These are phyloP conservation scores for Ceratobasidium sp. DNA, from an alignment of 1,284 basidiomycete species.

Conservation along the genomic window DNA sequence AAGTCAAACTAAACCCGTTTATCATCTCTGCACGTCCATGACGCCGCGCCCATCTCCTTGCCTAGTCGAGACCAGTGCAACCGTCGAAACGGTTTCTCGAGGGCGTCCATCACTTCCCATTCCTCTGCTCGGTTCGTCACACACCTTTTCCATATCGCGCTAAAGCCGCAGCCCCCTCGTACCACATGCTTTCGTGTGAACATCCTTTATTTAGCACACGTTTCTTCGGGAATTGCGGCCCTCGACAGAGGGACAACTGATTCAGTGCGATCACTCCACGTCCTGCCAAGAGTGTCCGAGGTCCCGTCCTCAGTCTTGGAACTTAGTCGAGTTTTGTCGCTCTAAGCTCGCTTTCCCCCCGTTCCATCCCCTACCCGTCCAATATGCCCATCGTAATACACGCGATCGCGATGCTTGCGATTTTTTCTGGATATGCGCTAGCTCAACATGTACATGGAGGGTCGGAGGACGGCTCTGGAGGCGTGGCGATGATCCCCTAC, in stretches of 20 bases:
- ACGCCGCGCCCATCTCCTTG: too few species aligned
- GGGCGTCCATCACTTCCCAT: too few species aligned
- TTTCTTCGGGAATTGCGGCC: conserved; percentile 23
- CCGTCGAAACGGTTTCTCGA: too few species aligned
- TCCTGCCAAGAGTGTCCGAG: conserved; percentile 16
- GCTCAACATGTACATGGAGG: conserved; percentile 37
- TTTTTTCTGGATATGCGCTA: conserved; percentile 1
- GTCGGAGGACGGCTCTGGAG: conserved; percentile 2
- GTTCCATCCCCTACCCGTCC: not conserved
- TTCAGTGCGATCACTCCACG: conserved; percentile 28
- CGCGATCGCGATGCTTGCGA: not conserved
- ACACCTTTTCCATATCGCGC: too few species aligned
- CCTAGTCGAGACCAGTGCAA: too few species aligned
- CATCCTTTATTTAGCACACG: conserved; percentile 9
- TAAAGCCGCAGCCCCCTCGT: too few species aligned
- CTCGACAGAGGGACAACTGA: conserved; percentile 12
- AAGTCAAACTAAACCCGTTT: conserved; percentile 13
- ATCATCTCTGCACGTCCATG: too few species aligned
- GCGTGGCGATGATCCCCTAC: conserved; percentile 61
- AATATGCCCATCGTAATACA: not conserved
- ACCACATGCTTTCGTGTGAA: conserved; percentile 30
- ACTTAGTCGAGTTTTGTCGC: not conserved
- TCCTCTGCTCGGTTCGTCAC: too few species aligned
- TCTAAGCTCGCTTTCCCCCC: not conserved
- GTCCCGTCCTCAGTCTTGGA: conserved; percentile 5